phyloP scores from a whole-genome alignment of 495 filamentous ascomycete species.

The Tuber melanosporum region DNA sequence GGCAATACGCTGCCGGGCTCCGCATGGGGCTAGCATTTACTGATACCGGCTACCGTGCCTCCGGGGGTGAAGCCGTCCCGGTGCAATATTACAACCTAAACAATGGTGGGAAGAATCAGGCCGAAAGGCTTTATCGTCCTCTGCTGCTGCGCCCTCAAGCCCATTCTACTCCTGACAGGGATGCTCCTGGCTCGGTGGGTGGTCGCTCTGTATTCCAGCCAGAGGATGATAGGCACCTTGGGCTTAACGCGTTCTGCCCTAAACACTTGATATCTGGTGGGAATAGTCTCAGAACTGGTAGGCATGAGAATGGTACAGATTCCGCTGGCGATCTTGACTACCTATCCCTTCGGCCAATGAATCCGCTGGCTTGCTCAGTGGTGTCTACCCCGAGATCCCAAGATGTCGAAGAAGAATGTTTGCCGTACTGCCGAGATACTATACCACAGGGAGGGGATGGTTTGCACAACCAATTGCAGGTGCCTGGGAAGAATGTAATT shows the following conservation, averaged over 20 bases:
- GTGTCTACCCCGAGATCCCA: background rate
- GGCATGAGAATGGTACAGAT: background rate
- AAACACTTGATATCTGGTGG: background rate
- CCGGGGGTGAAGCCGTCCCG: background rate
- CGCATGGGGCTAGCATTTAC: background rate
- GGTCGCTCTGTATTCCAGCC: background rate
- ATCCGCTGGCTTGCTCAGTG: background rate
- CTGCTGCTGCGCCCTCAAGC: background rate
- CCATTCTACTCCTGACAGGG: background rate
- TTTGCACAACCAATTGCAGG: conserved; percentile 16
- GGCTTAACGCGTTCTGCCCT: background rate
- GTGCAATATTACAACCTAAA: background rate
- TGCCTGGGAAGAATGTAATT: conserved; percentile 40
- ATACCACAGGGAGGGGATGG: background rate
- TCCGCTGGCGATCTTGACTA: background rate
- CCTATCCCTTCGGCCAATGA: background rate
- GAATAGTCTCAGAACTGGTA: background rate
- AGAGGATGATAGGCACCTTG: background rate
- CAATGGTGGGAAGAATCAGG: background rate
- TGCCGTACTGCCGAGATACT: background rate
- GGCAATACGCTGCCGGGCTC: conserved; percentile 31
- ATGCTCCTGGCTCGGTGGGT: background rate
- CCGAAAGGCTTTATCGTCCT: background rate
- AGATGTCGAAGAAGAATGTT: background rate
- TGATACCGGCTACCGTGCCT: background rate